These are phyloP conservation scores for Pterocarpus macrocarpus DNA, from an alignment of 306 rosid genomes.

Conservation along the genomic window DNA sequence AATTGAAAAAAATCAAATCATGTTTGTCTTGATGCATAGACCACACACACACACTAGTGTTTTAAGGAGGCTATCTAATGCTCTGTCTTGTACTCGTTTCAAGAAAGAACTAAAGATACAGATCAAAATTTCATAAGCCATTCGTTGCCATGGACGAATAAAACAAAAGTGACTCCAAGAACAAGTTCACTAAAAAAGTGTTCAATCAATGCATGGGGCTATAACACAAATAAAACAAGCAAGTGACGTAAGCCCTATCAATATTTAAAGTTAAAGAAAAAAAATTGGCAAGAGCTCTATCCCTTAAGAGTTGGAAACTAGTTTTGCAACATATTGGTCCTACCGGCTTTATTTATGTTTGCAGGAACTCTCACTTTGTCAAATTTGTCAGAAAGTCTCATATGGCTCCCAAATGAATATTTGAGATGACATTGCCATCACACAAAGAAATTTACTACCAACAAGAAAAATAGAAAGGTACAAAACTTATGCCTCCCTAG, in stretches of 20 bases:
- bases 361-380: slow-evolving; percentile 16
- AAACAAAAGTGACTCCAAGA: too few relatives aligned
- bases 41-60: too few relatives aligned
- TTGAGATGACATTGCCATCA: neutral
- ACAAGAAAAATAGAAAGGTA: neutral
- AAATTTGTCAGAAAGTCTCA: slow-evolving; percentile 13
- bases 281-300: neutral
- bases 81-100: too few relatives aligned
- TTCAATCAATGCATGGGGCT: too few relatives aligned
- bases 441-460: neutral
- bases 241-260: neutral
- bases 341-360: neutral
- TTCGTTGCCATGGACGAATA: too few relatives aligned
- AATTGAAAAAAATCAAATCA: too few relatives aligned
- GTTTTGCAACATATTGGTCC: neutral
- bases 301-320: neutral
- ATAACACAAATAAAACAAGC: too few relatives aligned
- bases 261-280: neutral
- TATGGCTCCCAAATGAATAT: neutral
- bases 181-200: too few relatives aligned
- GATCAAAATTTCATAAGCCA: too few relatives aligned
- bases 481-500: slow-evolving; percentile 48
- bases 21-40: too few relatives aligned
- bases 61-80: too few relatives aligned
- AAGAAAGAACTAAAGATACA: too few relatives aligned